Evolutionary conservation across 306 rosid genomes (phyloP), one percentile per base, ranked within the genome.

Genomic region (Alnus glutinosa): DNA sequence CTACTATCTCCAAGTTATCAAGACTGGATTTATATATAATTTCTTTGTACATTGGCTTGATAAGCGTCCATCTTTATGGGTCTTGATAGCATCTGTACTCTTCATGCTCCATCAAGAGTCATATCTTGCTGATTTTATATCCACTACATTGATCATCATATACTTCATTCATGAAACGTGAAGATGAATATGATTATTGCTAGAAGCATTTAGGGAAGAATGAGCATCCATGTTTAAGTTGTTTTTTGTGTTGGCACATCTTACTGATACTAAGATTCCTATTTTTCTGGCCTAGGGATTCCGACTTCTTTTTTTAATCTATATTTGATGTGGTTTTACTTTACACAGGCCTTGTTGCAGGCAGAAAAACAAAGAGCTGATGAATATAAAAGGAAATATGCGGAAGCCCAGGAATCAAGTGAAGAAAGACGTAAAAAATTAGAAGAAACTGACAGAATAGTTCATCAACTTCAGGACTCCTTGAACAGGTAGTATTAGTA

Each of bases 381-480:
- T 83, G 94, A 87, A 61, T 86, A 28, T 73, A 93, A 94, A 89
- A 87, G 86, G 81, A 94, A 87, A 78, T 92, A 86, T 74, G 79
- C 52, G 68, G 90, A 85, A 84, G 92, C 87, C 70, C 88, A 80
- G 84, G 89, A 72, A 87, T 77, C 83, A n/a, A 88, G 75, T 0
- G 91, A 91, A 76, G 88, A 88, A 82, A 87, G 92, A 80, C 84
- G 80, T 39, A 84, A 76, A 78, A 92, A 89, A 72, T 85, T 94
- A 73, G 86, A 84, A 68, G 97, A 91, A 85, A 88, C 91, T 34
- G 93, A 89, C 83, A 86, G 89, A 85, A 87, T 87, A 85, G 93
- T 94, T 39, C 83, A 70, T 81, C 89, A 91, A 85, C 93, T 94
- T 86, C 97, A 91, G 75, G 97, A 92, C 75, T 92, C 97, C 71